phyloP scores from a whole-genome alignment of 345 rosid species.

The Euphorbia tirucalli region DNA sequence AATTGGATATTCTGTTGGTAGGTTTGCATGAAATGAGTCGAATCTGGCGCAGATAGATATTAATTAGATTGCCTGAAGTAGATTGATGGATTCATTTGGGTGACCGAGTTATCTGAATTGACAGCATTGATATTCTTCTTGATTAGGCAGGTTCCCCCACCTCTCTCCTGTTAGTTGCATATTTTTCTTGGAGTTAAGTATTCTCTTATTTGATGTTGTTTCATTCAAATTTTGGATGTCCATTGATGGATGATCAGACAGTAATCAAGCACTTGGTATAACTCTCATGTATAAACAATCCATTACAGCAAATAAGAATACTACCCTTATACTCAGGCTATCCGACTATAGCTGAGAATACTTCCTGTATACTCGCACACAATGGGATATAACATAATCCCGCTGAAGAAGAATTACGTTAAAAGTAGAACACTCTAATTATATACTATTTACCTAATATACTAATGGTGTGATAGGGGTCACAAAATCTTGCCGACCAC shows the following conservation, averaged over 20 bases:
- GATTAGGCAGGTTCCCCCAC: too few species aligned
- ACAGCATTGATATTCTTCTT: too few species aligned
- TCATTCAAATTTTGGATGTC: not conserved
- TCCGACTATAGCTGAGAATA: too few species aligned
- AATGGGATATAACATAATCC: conserved; percentile 7
- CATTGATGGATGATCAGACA: conserved; percentile 4
- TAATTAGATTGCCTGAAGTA: too few species aligned
- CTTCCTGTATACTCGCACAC: not conserved
- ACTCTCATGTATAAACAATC: conserved; percentile 17
- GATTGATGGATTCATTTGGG: too few species aligned
- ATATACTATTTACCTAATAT: conserved; percentile 27
- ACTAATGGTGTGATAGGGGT: conserved; percentile 54
- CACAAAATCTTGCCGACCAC: conserved; percentile 24
- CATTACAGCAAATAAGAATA: conserved; percentile 12
- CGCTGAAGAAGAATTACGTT: too few species aligned
- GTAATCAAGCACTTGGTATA: conserved; percentile 22
- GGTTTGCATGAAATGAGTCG: too few species aligned
- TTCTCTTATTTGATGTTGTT: not conserved
- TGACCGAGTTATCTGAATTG: not conserved
- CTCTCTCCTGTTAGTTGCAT: too few species aligned
- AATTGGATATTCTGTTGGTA: not conserved
- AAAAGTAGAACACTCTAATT: conserved; percentile 16
- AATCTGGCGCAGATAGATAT: too few species aligned
- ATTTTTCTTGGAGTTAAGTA: not conserved
- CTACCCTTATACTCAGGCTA: conserved; percentile 20